Evolutionary conservation across 257 asterid genomes (phyloP).

Genomic region (Anisodus tanguticus): DNA sequence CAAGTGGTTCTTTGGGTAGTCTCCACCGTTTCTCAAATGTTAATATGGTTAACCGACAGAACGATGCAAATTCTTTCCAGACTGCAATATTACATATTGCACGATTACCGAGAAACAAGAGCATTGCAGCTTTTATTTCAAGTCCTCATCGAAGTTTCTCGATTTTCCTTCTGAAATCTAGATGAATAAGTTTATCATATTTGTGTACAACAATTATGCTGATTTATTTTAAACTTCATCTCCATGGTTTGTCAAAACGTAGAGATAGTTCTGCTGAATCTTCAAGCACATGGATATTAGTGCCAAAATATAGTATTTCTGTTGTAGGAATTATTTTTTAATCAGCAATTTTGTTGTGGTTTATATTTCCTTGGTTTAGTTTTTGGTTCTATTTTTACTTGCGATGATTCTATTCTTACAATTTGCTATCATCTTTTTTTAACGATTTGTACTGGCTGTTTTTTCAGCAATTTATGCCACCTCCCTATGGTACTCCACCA

Average conservation of each 20-base stretch:
- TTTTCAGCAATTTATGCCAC: conserved; percentile 87
- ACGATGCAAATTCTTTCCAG: background rate
- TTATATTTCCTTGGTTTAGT: conserved; percentile 14
- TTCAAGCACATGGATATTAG: background rate
- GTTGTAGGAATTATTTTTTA: background rate
- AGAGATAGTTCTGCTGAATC: background rate
- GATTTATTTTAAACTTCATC: background rate
- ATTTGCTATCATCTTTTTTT: background rate
- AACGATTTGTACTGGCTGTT: conserved; percentile 9
- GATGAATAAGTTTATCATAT: conserved; percentile 6
- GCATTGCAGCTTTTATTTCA: conserved; percentile 14
- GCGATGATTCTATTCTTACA: conserved; percentile 5
- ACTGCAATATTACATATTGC: background rate
- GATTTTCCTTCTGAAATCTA: conserved; percentile 4
- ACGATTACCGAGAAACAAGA: background rate
- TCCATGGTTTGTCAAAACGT: background rate
- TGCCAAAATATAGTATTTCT: conserved; percentile 9
- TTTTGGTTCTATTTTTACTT: conserved; percentile 11
- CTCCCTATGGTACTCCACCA: conserved; percentile 96
- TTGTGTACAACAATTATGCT: conserved; percentile 8
- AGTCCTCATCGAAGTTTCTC: background rate
- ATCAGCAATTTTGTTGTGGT: background rate
- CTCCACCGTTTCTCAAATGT: background rate
- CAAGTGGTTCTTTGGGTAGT: background rate
- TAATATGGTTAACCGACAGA: conserved; percentile 8